Base-by-base conservation (phyloP, 768 basidiomycete genomes). In the Hortiboletus campestris region DNA sequence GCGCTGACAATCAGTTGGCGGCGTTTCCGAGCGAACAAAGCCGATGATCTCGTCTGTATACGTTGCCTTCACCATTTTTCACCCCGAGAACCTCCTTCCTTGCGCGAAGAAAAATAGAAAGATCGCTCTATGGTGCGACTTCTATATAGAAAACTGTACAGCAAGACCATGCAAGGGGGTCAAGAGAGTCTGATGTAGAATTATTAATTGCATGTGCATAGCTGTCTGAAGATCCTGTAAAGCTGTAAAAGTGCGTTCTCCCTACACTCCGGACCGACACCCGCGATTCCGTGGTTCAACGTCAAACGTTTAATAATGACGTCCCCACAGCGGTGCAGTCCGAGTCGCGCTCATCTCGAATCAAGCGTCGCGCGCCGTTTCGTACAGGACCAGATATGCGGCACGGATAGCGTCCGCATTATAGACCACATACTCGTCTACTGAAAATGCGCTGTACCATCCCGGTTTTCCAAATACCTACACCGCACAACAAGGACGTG, bases 381-480 rank as follows among this genome's bases (percentile, higher is more conserved):
- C 56, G 45, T 69, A 69, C 52, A 67, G 20, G 34, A 68, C 44
- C 2, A 68, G 61, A 14, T 69, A 69, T 16, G 67, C 67, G 1
- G 63, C 20, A 2, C 63, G 65, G 29, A 70, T 59, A 8, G 68
- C 67, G 2, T 68, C 49, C 8, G 51, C 52, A 14, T 70, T 36
- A 28, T 70, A 70, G 9, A 68, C 61, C 28, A 70, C 68, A 25
- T 22, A 63, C 35, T 70, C 67, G 42, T 65, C 68, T 5, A 65
- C 61, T 16, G 2, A 1, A 32, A 68, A 68, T 10, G 7, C 39
- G 19, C 65, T 60, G 2, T 29, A 12, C 10, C 2, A 5, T 10
- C 59, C 66, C 0, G 66, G 44, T 42, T 47, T 44, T 9, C 49
- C 66, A 20, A 42, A 47, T 2, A 68, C 59, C 66, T 66, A 47